phyloP scores from a whole-genome alignment of 192 early-diverging fungal species.

The Coemansia sp. region DNA sequence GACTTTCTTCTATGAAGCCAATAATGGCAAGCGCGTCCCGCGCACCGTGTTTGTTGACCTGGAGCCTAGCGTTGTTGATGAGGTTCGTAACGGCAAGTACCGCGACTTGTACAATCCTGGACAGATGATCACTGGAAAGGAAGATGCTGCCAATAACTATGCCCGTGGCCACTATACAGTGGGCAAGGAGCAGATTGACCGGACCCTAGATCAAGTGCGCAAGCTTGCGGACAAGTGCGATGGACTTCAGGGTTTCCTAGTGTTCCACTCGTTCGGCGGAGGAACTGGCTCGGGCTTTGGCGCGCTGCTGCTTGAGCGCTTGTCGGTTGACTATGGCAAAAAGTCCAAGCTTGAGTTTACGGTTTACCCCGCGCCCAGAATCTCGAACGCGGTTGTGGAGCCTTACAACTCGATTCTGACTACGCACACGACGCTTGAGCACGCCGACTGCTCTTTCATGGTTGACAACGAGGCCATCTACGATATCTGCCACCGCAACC shows the following conservation, averaged over 20 bases:
- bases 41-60: conserved; percentile 99
- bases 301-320: conserved; percentile 94
- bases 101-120: conserved; percentile 89
- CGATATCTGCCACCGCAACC: conserved; percentile 97
- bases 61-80: conserved; percentile 95
- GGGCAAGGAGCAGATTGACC: conserved; percentile 98
- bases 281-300: conserved; percentile 99
- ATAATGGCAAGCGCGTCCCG: conserved; percentile 98
- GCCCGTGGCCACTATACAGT: conserved; percentile 99
- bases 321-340: conserved; percentile 99
- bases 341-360: conserved; percentile 99
- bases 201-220: conserved; percentile 93
- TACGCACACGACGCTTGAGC: conserved; percentile 98
- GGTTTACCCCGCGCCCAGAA: conserved; percentile 97
- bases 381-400: conserved; percentile 96
- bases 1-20: conserved; percentile 99
- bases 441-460: conserved; percentile 99
- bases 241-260: conserved; percentile 97
- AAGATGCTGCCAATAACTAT: conserved; percentile 99
- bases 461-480: conserved; percentile 99
- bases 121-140: conserved; percentile 99
- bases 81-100: conserved; percentile 98
- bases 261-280: conserved; percentile 99
- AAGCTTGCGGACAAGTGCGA: conserved; percentile 98
- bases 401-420: conserved; percentile 99